Conservation (phyloP, 163 green algal species). For the Scenedesmus sp. region DNA sequence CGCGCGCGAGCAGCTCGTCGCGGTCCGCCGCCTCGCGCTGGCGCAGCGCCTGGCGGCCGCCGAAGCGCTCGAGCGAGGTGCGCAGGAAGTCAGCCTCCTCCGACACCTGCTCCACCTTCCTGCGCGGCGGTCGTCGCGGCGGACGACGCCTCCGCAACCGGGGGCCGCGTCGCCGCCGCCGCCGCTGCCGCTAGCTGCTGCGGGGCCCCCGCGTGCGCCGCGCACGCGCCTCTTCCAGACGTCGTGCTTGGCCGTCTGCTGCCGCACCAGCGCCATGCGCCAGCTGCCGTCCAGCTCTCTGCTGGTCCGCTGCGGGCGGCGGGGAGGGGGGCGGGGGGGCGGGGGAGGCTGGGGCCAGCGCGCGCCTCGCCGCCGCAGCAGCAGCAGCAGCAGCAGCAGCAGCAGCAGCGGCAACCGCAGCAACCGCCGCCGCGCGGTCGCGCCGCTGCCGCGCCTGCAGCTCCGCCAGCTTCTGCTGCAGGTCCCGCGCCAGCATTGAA, state of each 20-base stretch:
- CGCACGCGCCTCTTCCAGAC: constrained; percentile 74
- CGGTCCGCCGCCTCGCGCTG: constrained; percentile 64
- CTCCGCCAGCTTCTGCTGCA: constrained; percentile 65
- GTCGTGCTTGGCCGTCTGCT: constrained; percentile 66
- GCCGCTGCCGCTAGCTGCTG: neutral
- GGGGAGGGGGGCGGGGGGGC: neutral
- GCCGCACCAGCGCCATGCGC: constrained; percentile 82
- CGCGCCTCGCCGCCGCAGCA: too few relatives aligned
- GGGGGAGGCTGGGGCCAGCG: neutral
- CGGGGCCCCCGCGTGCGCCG: too few relatives aligned
- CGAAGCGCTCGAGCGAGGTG: constrained; percentile 59
- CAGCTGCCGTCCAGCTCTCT: constrained; percentile 78
- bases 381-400: too few relatives aligned
- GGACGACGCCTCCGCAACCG: too few relatives aligned
- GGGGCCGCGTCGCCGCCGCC: too few relatives aligned
- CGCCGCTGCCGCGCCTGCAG: constrained; percentile 51
- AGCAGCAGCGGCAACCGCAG: neutral
- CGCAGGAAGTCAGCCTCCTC: constrained; percentile 74
- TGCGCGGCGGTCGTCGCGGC: constrained; percentile 23
- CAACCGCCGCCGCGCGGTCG: neutral
- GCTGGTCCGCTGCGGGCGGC: constrained; percentile 65
- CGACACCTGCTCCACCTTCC: constrained; percentile 82
- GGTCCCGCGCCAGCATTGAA: constrained; percentile 49
- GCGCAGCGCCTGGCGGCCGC: constrained; percentile 55
- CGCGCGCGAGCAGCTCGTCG: constrained; percentile 59